These are phyloP conservation scores for Rhizopogon roseolus DNA, from an alignment of 768 basidiomycete species.

Conservation along the genomic window DNA sequence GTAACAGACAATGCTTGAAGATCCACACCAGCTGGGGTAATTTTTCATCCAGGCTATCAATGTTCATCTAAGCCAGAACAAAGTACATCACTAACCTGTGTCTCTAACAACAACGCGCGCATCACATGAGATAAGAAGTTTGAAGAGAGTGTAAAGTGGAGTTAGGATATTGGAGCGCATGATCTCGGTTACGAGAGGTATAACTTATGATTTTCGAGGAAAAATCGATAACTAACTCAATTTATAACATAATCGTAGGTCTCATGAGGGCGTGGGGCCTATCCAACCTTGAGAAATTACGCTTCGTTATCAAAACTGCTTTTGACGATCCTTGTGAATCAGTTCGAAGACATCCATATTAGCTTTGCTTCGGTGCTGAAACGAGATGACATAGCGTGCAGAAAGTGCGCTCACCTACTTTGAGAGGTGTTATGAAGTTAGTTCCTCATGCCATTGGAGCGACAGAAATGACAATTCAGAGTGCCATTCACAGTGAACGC, in stretches of 20 bases:
- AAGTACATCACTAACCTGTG: neutral
- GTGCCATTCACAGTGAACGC: no score
- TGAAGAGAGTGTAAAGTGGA: neutral
- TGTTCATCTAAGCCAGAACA: neutral
- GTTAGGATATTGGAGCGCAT: neutral
- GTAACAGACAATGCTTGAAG: neutral
- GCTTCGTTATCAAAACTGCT: neutral
- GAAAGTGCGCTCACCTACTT: neutral
- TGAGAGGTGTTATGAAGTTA: neutral
- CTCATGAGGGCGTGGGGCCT: neutral
- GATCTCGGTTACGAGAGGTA: neutral
- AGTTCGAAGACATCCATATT: neutral
- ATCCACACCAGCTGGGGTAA: neutral
- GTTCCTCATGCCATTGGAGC: neutral
- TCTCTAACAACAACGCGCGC: neutral
- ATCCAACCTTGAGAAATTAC: neutral
- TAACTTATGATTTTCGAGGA: neutral
- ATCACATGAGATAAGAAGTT: neutral
- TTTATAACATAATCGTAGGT: neutral
- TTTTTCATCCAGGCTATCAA: neutral
- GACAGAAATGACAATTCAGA: no score
- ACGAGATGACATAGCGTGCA: neutral
- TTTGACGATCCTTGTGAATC: neutral
- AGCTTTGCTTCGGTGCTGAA: neutral
- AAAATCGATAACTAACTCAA: neutral